Evolutionary conservation across 305 asterid genomes (phyloP), one percentile per base, ranked within the genome.

Genomic region (Fraxinus nigra): DNA sequence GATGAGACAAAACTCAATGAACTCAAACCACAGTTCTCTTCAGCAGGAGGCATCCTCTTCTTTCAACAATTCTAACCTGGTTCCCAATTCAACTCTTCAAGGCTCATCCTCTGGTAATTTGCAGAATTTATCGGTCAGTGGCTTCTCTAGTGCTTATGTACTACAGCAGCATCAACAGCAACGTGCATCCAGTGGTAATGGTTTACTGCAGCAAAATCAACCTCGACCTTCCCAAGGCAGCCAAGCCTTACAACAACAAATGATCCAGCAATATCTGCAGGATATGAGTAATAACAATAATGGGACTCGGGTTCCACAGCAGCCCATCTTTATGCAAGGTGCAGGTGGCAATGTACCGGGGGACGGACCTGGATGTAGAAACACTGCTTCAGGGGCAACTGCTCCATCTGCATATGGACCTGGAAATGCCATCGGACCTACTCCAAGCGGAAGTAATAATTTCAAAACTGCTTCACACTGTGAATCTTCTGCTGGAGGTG

Each of bases 1-100:
- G 74, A 87, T 84, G 87, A 88, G 99, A 85, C 98, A 94, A 75
- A 93, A 88, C 88, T 94, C 98, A 16, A 90, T 87, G 91, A 92
- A 86, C 88, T 84, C 94, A 30, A 83, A 86, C 61, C 81, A 88
- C 38, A 85, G 84, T 75, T 77, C 90, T 46, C 79, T 74, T 33
- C 91, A 91, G 37, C 92, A 89, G 72, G 99, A 92, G 77, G 81
- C 89, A 2, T 85, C 96, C n/a, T 85, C 92, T 34, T 87, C 97
- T 80, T 90, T 87, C 72, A 88, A 78, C 75, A 84, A 87, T 76
- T 84, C 92, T 74, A 82, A 81, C 89, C 97, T 84, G 37, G 83
- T 82, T 81, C 89, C 87, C 28, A 82, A 85, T 16, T 82, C 92
- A 4, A 65, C 91, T 8, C 81, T 89, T 37, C 91, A 90, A 56